Conservation (phyloP, 345 rosid species). For the Hibiscus mutabilis region DNA sequence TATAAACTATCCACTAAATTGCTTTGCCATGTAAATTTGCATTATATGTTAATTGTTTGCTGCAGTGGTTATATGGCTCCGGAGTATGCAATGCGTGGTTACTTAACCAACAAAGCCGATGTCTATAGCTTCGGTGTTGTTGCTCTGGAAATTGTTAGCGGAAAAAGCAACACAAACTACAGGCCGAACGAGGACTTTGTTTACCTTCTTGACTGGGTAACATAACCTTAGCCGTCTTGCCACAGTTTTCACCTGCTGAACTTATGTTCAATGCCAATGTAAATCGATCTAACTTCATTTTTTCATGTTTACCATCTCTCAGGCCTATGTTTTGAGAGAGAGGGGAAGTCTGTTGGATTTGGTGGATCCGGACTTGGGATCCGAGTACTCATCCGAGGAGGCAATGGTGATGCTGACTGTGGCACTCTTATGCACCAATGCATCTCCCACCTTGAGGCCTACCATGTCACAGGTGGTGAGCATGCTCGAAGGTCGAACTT, state of each 20-base stretch:
- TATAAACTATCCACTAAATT: background rate
- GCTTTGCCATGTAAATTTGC: background rate
- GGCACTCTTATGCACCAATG: conserved; percentile 72
- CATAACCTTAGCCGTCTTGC: background rate
- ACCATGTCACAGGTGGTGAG: conserved; percentile 85
- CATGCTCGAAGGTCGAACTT: conserved; percentile 70
- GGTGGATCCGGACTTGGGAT: conserved; percentile 46
- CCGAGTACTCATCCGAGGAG: conserved; percentile 53
- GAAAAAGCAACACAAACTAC: conserved; percentile 33
- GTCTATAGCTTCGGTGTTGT: conserved; percentile 43
- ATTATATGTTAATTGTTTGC: background rate
- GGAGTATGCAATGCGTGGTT: conserved; percentile 45
- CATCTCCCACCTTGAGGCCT: conserved; percentile 82
- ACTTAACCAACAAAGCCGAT: conserved; percentile 38
- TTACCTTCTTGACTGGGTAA: conserved; percentile 47
- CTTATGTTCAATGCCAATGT: background rate
- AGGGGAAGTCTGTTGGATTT: conserved; percentile 14
- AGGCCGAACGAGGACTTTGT: conserved; percentile 25
- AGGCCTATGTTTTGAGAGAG: conserved; percentile 18
- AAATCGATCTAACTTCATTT: background rate
- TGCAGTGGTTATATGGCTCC: conserved; percentile 46
- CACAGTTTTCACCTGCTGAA: background rate
- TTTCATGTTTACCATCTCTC: background rate
- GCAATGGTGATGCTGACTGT: conserved; percentile 71
- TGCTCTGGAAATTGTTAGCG: conserved; percentile 38